phyloP scores from a whole-genome alignment of 2,329 filamentous ascomycete species.

The Xylaria sp. region DNA sequence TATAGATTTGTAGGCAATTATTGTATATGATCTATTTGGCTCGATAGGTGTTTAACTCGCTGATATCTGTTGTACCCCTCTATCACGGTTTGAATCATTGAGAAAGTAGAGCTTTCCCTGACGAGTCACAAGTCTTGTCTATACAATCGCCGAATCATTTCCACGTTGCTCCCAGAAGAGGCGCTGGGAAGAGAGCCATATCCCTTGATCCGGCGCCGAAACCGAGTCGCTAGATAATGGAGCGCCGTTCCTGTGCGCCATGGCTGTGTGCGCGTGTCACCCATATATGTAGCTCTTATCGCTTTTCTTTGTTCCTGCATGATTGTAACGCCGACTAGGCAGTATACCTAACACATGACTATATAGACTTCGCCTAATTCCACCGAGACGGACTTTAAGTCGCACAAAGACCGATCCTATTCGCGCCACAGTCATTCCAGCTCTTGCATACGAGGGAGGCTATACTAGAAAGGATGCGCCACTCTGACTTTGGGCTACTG shows the following conservation, averaged over 20 bases:
- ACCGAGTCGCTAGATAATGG: background rate
- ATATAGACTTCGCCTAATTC: background rate
- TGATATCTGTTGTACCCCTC: background rate
- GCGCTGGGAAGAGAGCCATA: background rate
- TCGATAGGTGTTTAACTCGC: background rate
- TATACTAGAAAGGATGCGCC: background rate
- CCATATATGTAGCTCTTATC: background rate
- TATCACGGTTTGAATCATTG: background rate
- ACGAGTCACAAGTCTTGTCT: background rate
- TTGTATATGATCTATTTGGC: background rate
- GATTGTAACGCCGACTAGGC: background rate
- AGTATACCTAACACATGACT: background rate
- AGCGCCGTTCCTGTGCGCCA: background rate
- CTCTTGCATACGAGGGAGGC: constrained; percentile 10
- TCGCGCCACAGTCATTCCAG: constrained; percentile 10
- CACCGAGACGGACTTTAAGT: constrained; percentile 3
- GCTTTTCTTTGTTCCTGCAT: constrained; percentile 25
- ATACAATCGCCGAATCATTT: background rate
- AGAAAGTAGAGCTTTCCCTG: too few species aligned
- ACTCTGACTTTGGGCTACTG: constrained; percentile 1
- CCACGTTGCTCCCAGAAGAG: background rate
- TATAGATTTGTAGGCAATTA: background rate
- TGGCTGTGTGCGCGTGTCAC: background rate
- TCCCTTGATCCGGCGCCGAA: background rate
- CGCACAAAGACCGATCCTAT: constrained; percentile 7